These are phyloP conservation scores for Suillus weaverae DNA, from an alignment of 768 basidiomycete species.

Conservation along the genomic window DNA sequence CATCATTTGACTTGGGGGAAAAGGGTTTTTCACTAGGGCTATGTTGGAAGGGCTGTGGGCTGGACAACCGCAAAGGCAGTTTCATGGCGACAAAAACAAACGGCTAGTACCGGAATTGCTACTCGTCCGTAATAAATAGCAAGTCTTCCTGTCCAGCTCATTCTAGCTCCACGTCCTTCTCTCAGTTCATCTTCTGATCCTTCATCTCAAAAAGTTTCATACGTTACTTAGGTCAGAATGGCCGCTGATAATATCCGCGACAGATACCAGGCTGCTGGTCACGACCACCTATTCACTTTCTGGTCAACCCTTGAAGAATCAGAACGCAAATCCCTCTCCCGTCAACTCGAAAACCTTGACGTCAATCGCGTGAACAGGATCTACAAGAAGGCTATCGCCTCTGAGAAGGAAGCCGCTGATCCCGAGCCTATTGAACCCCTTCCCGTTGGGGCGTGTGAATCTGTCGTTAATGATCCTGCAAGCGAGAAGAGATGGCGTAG, in stretches of 20 bases:
- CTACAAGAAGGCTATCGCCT: conserved; percentile 70
- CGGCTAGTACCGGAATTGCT: conserved; percentile 5
- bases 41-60: conserved; percentile 6
- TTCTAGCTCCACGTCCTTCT: conserved; percentile 1
- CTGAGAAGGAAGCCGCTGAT: conserved; percentile 54
- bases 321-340: conserved; percentile 62
- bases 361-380: conserved; percentile 91
- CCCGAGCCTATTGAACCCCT: conserved; percentile 75
- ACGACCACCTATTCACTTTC: conserved; percentile 89
- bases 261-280: conserved; percentile 77
- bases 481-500: conserved; percentile 74
- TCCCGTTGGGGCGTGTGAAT: conserved; percentile 72
- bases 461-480: conserved; percentile 50
- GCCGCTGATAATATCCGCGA: conserved; percentile 54
- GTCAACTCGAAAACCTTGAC: conserved; percentile 79
- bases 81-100: not conserved
- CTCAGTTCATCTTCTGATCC: not conserved
- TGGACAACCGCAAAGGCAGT: conserved; percentile 3
- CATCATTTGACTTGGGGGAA: not conserved
- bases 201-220: not conserved
- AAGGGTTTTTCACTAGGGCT: not conserved
- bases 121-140: conserved; percentile 8
- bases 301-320: conserved; percentile 67
- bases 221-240: conserved; percentile 40
- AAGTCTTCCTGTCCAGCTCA: not conserved